These are phyloP conservation scores for Xerocomus cyaneibrunnescens DNA, from an alignment of 1,284 basidiomycete species.

Conservation along the genomic window DNA sequence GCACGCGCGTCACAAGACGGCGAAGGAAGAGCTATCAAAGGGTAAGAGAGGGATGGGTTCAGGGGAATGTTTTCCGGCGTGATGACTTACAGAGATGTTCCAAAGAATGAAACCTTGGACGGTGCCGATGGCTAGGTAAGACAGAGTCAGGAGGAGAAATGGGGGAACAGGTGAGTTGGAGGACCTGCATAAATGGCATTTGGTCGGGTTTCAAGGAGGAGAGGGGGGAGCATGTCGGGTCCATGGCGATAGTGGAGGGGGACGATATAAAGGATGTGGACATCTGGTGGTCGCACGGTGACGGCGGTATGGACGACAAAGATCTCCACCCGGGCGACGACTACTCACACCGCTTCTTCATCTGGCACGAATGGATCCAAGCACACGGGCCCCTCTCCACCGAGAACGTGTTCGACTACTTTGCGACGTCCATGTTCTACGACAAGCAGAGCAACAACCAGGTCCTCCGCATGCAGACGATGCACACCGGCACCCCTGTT, in stretches of 20 bases:
- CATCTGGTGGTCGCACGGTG: no score
- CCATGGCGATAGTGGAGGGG: no score
- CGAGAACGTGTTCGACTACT: slow-evolving; percentile 84
- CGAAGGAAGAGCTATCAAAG: slow-evolving; percentile 61
- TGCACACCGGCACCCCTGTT: slow-evolving; percentile 69
- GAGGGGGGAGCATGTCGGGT: no score
- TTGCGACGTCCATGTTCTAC: slow-evolving; percentile 84
- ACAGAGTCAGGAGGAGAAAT: no score
- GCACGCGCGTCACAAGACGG: slow-evolving; percentile 69
- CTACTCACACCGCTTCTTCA: slow-evolving; percentile 77
- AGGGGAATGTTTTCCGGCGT: not conserved
- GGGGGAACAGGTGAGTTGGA: no score
- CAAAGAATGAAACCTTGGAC: slow-evolving; percentile 77
- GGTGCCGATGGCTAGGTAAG: no score
- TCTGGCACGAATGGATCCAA: slow-evolving; percentile 83
- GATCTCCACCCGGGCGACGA: slow-evolving; percentile 78
- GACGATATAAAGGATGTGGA: no score
- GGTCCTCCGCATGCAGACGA: slow-evolving; percentile 85
- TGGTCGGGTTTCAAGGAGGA: no score
- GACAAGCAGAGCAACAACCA: slow-evolving; percentile 90
- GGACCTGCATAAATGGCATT: no score
- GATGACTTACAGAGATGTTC: not conserved
- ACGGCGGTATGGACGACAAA: slow-evolving; percentile 63
- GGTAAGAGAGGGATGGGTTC: no score
- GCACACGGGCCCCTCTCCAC: slow-evolving; percentile 72